phyloP scores from a whole-genome alignment of 2,329 filamentous ascomycete genomes.

The Cadophora sp. region DNA sequence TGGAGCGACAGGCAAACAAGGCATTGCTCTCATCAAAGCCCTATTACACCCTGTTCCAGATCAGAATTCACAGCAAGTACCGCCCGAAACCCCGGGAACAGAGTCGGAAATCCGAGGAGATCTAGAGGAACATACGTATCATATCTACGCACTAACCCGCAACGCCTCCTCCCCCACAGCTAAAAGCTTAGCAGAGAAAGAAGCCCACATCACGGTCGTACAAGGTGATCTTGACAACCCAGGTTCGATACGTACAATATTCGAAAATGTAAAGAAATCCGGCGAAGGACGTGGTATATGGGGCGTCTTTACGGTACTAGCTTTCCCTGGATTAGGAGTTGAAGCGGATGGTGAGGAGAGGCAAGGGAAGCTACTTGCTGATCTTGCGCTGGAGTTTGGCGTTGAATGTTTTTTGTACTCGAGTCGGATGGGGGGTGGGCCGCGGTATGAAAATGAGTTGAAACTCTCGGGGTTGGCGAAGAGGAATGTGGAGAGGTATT shows the following conservation, averaged over 20 bases:
- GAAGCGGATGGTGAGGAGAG: conserved; percentile 53
- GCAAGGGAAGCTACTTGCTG: conserved; percentile 51
- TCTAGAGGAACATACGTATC: conserved; percentile 29
- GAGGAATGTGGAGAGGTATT: conserved; percentile 56
- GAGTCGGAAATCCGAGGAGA: not conserved
- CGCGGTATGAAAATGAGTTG: conserved; percentile 50
- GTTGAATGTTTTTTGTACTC: conserved; percentile 68
- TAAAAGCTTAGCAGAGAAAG: conserved; percentile 48
- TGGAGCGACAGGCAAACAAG: conserved; percentile 52
- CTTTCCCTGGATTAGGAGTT: conserved; percentile 32
- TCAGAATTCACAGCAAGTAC: not conserved
- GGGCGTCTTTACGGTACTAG: conserved; percentile 55
- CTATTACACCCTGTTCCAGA: conserved; percentile 35
- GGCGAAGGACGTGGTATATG: conserved; percentile 50
- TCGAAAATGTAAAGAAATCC: conserved; percentile 41
- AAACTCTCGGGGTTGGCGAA: conserved; percentile 57
- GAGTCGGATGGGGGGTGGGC: conserved; percentile 66
- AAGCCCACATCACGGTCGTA: conserved; percentile 50
- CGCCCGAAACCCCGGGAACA: not conserved
- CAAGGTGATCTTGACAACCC: conserved; percentile 60
- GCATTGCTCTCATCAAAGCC: conserved; percentile 46
- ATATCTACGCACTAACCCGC: conserved; percentile 61
- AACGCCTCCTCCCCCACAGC: conserved; percentile 52
- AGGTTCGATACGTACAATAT: conserved; percentile 48
- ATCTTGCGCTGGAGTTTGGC: conserved; percentile 29